Conservation (phyloP, 2,329 filamentous ascomycete genomes). For the Byssoonygena ceratinophila region DNA sequence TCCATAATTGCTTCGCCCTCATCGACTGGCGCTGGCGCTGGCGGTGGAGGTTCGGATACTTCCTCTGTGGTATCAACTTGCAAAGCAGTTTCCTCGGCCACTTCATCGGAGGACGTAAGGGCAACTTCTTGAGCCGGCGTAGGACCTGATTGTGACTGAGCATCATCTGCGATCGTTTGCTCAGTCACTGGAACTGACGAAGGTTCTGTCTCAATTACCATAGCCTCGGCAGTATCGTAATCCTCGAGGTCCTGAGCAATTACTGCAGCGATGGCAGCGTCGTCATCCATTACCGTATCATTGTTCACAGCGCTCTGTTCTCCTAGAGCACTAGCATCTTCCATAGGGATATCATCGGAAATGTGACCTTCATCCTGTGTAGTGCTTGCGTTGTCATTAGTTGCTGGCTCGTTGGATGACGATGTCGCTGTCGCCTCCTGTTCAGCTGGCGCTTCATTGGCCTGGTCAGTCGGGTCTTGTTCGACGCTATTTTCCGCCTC, state of each 20-base stretch:
- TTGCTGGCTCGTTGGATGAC: not conserved
- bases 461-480: not conserved
- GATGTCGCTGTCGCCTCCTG: not conserved
- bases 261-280: conserved; percentile 23
- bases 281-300: conserved; percentile 17
- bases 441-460: not conserved
- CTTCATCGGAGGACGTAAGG: conserved; percentile 13
- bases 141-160: not conserved
- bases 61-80: not conserved
- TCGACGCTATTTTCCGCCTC: conserved; percentile 1
- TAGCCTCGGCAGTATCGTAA: conserved; percentile 15
- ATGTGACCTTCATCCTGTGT: not conserved
- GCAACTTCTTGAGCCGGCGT: conserved; percentile 10
- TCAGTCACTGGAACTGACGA: not conserved
- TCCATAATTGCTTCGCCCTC: conserved; percentile 3
- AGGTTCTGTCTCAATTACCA: conserved; percentile 14
- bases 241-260: conserved; percentile 25
- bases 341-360: conserved; percentile 2
- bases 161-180: not conserved
- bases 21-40: not conserved
- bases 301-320: conserved; percentile 3
- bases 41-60: not conserved
- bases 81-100: conserved; percentile 3
- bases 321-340: not conserved
- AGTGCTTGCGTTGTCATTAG: not conserved